A percentile compares a stretch with the other conserved stretches of the same genome.
These are phyloP conservation scores for Tarenaya hassleriana DNA, from an alignment of 345 rosid genomes.

Conservation along the genomic window DNA sequence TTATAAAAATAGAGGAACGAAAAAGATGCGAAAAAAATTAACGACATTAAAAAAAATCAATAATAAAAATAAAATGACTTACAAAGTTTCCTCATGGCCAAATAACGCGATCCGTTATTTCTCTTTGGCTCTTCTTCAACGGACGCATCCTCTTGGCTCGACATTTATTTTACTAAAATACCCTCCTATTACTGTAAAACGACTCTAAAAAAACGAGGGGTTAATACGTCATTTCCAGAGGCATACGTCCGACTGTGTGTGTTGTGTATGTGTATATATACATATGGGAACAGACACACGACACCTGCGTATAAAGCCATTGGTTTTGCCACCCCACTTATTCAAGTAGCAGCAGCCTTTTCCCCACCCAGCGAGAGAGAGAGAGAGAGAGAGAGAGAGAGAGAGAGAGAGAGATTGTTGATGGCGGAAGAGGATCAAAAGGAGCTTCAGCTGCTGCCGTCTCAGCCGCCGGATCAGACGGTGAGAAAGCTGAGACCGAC, in stretches of 20 bases:
- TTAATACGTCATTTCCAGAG: no score
- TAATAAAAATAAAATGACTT: constrained; percentile 15
- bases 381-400: no score
- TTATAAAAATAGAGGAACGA: constrained; percentile 20
- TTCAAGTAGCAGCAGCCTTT: background rate
- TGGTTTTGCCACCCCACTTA: constrained; percentile 21
- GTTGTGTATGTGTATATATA: no score
- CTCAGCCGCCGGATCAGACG: constrained; percentile 32
- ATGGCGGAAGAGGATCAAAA: constrained; percentile 60
- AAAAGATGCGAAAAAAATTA: constrained; percentile 6
- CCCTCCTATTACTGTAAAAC: background rate
- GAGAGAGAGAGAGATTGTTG: no score
- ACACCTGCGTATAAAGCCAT: constrained; percentile 30
- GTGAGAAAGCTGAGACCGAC: constrained; percentile 17
- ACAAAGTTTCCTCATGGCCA: constrained; percentile 32
- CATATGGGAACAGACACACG: background rate
- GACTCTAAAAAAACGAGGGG: no score
- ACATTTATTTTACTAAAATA: background rate
- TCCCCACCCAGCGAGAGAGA: no score
- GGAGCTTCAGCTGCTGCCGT: constrained; percentile 81
- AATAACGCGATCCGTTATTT: constrained; percentile 69
- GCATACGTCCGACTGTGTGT: no score
- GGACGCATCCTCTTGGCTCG: constrained; percentile 28
- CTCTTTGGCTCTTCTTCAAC: constrained; percentile 38
- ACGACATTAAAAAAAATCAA: constrained; percentile 12